These are phyloP conservation scores for Xerocomellus intermedius DNA, from an alignment of 768 basidiomycete genomes.

Conservation along the genomic window DNA sequence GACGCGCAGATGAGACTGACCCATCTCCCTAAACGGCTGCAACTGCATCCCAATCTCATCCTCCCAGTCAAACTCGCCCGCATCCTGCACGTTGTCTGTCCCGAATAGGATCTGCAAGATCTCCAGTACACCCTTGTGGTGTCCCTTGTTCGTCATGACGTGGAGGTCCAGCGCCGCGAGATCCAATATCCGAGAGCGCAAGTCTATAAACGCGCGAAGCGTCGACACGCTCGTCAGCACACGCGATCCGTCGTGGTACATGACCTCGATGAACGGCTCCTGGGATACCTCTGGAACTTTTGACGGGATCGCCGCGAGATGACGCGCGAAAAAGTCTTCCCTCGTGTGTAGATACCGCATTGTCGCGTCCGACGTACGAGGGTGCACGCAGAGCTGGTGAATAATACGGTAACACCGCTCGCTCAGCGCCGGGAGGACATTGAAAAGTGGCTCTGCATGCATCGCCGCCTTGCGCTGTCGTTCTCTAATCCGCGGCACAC, in stretches of 20 bases:
- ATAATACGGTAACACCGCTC: conserved; percentile 84
- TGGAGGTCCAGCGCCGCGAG: conserved; percentile 87
- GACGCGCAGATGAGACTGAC: conserved; percentile 81
- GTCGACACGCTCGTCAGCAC: conserved; percentile 65
- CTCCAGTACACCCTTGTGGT: conserved; percentile 68
- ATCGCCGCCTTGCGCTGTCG: conserved; percentile 27
- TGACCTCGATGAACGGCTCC: conserved; percentile 53
- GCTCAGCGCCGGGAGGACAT: conserved; percentile 70
- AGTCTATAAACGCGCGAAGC: conserved; percentile 72
- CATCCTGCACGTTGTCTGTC: conserved; percentile 50
- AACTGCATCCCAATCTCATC: conserved; percentile 38
- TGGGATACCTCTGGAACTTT: conserved; percentile 50
- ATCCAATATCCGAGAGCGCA: conserved; percentile 84
- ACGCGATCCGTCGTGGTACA: conserved; percentile 70
- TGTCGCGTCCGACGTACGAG: conserved; percentile 74
- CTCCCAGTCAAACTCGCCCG: conserved; percentile 37
- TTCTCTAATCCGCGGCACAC: conserved; percentile 55
- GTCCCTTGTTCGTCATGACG: conserved; percentile 74
- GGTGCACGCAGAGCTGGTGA: conserved; percentile 85
- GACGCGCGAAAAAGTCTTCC: conserved; percentile 86
- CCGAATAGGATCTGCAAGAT: conserved; percentile 83
- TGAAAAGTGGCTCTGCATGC: conserved; percentile 53
- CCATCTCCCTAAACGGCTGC: conserved; percentile 65
- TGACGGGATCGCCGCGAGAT: conserved; percentile 75
- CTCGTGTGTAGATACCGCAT: conserved; percentile 84